These are phyloP conservation scores for Cupressus sempervirens DNA, from an alignment of 75 land plant genomes.

Conservation along the genomic window DNA sequence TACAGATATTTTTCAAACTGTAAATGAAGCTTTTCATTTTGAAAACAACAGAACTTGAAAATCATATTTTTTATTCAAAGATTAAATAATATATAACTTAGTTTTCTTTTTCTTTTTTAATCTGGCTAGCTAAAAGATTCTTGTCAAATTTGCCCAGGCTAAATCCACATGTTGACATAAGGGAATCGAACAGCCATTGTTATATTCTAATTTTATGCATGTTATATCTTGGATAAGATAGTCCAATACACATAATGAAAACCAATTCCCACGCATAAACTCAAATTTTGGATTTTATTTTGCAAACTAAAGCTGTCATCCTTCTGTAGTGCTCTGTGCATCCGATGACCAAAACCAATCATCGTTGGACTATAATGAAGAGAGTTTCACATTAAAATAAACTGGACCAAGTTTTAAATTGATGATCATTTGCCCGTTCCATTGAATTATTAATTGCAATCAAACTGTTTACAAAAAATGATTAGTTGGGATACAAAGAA, in stretches of 20 bases:
- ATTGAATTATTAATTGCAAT: background rate
- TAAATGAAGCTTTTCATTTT: background rate
- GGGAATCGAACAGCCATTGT: background rate
- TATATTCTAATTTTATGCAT: background rate
- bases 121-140: background rate
- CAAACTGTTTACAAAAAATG: background rate
- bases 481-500: background rate
- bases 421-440: background rate
- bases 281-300: background rate
- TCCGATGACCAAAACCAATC: background rate
- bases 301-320: background rate
- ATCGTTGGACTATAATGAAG: background rate
- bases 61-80: too few relatives aligned
- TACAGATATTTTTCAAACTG: background rate
- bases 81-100: background rate
- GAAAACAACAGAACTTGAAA: background rate
- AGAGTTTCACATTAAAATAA: background rate
- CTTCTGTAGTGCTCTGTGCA: background rate
- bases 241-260: background rate
- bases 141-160: background rate
- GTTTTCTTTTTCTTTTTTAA: too few relatives aligned
- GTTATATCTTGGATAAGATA: background rate
- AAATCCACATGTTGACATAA: background rate
- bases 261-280: background rate
- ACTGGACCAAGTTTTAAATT: background rate